These are phyloP conservation scores for Blastocrithidia nonstop DNA, from an alignment of 208 protist genomes.

Conservation along the genomic window DNA sequence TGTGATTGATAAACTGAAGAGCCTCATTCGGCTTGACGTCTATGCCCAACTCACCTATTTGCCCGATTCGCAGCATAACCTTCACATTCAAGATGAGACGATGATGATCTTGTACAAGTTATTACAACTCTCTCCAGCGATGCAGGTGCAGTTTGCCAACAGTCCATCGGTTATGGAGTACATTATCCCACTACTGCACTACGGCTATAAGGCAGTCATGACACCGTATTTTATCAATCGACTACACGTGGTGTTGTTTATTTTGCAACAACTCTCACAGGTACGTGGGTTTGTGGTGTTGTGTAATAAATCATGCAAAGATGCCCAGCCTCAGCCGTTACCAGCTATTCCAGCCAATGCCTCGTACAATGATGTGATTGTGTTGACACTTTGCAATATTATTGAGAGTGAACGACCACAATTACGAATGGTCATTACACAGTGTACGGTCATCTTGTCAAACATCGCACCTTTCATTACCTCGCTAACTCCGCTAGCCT, in stretches of 20 bases:
- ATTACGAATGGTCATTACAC: constrained; percentile 31
- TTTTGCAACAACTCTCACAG: constrained; percentile 59
- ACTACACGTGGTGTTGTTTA: constrained; percentile 70
- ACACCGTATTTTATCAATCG: constrained; percentile 20
- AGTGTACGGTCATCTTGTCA: constrained; percentile 52
- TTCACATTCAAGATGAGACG: constrained; percentile 47
- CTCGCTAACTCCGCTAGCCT: constrained; percentile 14
- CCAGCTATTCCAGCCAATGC: constrained; percentile 8
- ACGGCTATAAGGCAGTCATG: constrained; percentile 38
- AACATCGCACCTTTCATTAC: constrained; percentile 84
- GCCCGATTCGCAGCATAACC: constrained; percentile 46
- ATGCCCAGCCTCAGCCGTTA: constrained; percentile 39
- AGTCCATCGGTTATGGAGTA: constrained; percentile 28
- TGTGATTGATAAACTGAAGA: constrained; percentile 24
- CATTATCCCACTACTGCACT: constrained; percentile 59
- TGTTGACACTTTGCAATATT: constrained; percentile 47
- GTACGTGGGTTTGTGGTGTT: constrained; percentile 53
- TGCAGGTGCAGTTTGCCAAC: constrained; percentile 25
- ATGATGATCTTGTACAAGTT: constrained; percentile 80
- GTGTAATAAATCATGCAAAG: constrained; percentile 58
- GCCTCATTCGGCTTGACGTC: constrained; percentile 33
- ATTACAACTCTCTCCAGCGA: constrained; percentile 47
- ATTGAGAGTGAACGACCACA: constrained; percentile 22
- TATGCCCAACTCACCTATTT: constrained; percentile 51
- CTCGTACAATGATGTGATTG: constrained; percentile 75